A percentile compares a stretch with the other conserved stretches of the same genome.
phyloP scores from a whole-genome alignment of 1,139 yeast genomes.

The Diutina siamensis region DNA sequence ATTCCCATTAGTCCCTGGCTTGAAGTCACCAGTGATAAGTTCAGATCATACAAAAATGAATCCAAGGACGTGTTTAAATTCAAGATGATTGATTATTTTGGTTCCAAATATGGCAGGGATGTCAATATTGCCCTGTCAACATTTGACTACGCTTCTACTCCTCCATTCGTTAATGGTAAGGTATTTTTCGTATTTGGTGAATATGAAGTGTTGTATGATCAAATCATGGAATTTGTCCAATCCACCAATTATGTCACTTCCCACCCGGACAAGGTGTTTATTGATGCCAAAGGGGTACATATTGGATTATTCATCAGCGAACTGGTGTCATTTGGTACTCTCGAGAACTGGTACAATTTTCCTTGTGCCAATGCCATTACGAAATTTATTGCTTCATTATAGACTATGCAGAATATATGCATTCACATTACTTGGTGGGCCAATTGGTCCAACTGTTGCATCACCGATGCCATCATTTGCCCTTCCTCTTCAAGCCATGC shows the following conservation, averaged over 20 bases:
- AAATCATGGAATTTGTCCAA: constrained; percentile 5
- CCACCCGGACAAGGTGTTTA: constrained; percentile 5
- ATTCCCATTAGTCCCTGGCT: constrained; percentile 4
- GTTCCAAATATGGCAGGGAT: not conserved
- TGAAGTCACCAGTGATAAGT: not conserved
- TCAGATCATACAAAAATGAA: not conserved
- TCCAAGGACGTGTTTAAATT: constrained; percentile 9
- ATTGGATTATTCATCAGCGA: constrained; percentile 6
- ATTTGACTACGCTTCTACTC: not conserved
- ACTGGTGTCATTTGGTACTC: not conserved
- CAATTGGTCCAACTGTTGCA: not conserved
- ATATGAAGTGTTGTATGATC: constrained; percentile 7
- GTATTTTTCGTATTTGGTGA: constrained; percentile 5
- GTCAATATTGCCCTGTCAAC: not conserved
- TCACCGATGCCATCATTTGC: not conserved
- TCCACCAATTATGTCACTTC: not conserved
- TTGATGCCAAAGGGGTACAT: constrained; percentile 6
- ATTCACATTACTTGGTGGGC: not conserved
- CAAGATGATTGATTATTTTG: constrained; percentile 6
- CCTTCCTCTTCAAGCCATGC: constrained; percentile 1
- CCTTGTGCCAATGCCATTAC: not conserved
- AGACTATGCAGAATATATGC: not conserved
- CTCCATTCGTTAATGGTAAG: constrained; percentile 6
- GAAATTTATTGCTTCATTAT: not conserved
- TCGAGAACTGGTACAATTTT: not conserved